These are phyloP conservation scores for Podospora sp. DNA, from an alignment of 495 filamentous ascomycete species.

Conservation along the genomic window DNA sequence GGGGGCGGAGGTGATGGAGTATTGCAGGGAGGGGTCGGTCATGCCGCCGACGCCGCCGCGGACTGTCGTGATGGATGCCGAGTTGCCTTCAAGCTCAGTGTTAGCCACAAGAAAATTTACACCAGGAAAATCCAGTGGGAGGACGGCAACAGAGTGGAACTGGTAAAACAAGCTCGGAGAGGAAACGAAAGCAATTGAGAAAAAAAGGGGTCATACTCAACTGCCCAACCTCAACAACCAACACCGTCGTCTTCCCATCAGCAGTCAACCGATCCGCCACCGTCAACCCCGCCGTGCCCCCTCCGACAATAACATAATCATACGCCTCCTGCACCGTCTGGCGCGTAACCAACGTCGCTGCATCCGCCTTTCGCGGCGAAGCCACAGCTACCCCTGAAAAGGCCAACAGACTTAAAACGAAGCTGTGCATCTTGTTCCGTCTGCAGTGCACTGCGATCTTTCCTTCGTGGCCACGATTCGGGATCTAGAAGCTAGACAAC, in stretches of 20 bases:
- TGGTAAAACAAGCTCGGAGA: too few relatives aligned
- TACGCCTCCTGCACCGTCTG: constrained; percentile 42
- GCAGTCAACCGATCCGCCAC: constrained; percentile 66
- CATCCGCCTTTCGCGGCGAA: background rate
- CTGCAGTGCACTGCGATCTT: too few relatives aligned
- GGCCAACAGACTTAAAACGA: background rate
- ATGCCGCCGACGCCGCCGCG: constrained; percentile 36
- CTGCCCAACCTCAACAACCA: constrained; percentile 53
- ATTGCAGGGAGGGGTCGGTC: constrained; percentile 28
- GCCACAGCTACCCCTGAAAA: background rate
- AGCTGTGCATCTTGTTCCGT: background rate
- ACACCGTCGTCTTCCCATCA: constrained; percentile 44
- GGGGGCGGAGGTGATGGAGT: constrained; percentile 47
- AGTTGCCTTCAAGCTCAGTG: constrained; percentile 30
- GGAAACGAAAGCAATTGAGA: background rate
- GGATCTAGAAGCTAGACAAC: too few relatives aligned
- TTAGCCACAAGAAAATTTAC: too few relatives aligned
- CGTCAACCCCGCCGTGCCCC: constrained; percentile 87
- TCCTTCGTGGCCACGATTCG: too few relatives aligned
- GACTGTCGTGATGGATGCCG: constrained; percentile 29
- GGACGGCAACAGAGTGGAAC: too few relatives aligned
- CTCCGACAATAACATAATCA: constrained; percentile 86
- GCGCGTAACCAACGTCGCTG: background rate
- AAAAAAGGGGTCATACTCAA: constrained; percentile 18
- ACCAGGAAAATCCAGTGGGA: too few relatives aligned